Conservation (phyloP, 352 stramenopile species). For the Phytopythium chamaehyphon region DNA sequence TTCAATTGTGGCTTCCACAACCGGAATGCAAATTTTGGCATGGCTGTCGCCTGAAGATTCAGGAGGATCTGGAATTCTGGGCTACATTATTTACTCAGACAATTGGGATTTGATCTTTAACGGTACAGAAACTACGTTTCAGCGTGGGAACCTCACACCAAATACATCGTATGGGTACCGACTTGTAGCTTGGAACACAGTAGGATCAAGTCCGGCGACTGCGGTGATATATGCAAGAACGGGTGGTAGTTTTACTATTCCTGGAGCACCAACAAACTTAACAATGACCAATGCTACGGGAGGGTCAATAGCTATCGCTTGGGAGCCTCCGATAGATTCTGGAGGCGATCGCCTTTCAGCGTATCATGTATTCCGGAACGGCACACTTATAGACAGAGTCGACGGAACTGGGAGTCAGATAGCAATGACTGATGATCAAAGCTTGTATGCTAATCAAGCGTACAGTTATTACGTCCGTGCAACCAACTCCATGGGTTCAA, state of each 20-base stretch:
- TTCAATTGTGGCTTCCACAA: slow-evolving; percentile 20
- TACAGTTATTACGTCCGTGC: slow-evolving; percentile 46
- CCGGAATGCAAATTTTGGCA: slow-evolving; percentile 37
- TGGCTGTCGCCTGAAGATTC: slow-evolving; percentile 36
- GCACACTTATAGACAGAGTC: slow-evolving; percentile 10
- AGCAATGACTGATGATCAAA: slow-evolving; percentile 23
- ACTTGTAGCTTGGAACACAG: slow-evolving; percentile 35
- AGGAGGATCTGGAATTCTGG: slow-evolving; percentile 26
- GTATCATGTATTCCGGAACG: slow-evolving; percentile 41
- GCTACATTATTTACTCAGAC: slow-evolving; percentile 35
- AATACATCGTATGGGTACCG: slow-evolving; percentile 46
- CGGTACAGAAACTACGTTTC: slow-evolving; percentile 31
- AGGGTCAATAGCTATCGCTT: slow-evolving; percentile 39
- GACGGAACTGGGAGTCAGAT: slow-evolving; percentile 2
- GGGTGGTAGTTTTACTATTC: slow-evolving; percentile 11
- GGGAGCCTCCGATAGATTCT: slow-evolving; percentile 35
- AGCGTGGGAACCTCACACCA: slow-evolving; percentile 21
- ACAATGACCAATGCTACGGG: slow-evolving; percentile 13
- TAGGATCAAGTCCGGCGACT: slow-evolving; percentile 29
- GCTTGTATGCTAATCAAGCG: slow-evolving; percentile 18
- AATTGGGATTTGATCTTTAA: slow-evolving; percentile 30
- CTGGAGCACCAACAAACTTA: slow-evolving; percentile 23
- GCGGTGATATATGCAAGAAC: slow-evolving; percentile 18
- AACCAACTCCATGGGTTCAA: slow-evolving; percentile 27
- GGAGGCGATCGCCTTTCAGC: slow-evolving; percentile 30